Percentiles rank a stretch among this genome's conserved stretches.
Evolutionary conservation across 2,329 filamentous ascomycete genomes (phyloP).

Genomic region (Colletotrichum liriopes): DNA sequence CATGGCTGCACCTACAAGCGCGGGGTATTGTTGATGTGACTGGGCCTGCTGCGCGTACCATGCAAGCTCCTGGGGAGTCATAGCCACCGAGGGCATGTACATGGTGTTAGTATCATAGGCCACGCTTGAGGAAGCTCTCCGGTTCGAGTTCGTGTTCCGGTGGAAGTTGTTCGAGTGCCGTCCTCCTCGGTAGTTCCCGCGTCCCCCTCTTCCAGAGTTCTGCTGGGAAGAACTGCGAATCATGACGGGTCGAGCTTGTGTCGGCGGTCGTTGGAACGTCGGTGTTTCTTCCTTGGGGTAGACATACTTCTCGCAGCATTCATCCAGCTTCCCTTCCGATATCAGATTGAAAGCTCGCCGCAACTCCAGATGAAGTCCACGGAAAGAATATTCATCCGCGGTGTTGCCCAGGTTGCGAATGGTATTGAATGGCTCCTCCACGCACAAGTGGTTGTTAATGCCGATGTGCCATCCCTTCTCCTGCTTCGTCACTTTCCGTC

Average conservation of each 20-base stretch:
- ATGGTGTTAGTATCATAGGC: conserved; percentile 65
- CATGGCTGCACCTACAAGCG: conserved; percentile 43
- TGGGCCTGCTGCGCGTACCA: conserved; percentile 63
- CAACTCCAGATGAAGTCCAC: conserved; percentile 90
- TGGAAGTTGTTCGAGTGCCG: conserved; percentile 63
- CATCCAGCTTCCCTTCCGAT: conserved; percentile 82
- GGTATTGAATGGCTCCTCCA: conserved; percentile 97
- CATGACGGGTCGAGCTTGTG: conserved; percentile 69
- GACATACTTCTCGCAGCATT: conserved; percentile 89
- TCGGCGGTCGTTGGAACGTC: conserved; percentile 71
- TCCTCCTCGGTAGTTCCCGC: conserved; percentile 66
- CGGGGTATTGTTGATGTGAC: conserved; percentile 55
- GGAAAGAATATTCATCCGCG: conserved; percentile 94
- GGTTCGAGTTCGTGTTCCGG: conserved; percentile 62
- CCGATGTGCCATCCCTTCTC: conserved; percentile 91
- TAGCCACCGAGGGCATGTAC: conserved; percentile 60
- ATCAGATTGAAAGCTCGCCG: conserved; percentile 89
- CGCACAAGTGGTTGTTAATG: conserved; percentile 88
- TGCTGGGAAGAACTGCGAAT: conserved; percentile 75
- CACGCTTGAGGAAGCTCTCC: conserved; percentile 69
- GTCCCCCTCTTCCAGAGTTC: conserved; percentile 64
- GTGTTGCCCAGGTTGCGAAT: conserved; percentile 94
- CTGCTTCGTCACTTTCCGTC: conserved; percentile 82
- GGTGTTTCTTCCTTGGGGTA: conserved; percentile 86
- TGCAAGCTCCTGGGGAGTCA: conserved; percentile 63